Evolutionary conservation across 768 basidiomycete genomes (phyloP).

Genomic region (Hygrophorus russula): DNA sequence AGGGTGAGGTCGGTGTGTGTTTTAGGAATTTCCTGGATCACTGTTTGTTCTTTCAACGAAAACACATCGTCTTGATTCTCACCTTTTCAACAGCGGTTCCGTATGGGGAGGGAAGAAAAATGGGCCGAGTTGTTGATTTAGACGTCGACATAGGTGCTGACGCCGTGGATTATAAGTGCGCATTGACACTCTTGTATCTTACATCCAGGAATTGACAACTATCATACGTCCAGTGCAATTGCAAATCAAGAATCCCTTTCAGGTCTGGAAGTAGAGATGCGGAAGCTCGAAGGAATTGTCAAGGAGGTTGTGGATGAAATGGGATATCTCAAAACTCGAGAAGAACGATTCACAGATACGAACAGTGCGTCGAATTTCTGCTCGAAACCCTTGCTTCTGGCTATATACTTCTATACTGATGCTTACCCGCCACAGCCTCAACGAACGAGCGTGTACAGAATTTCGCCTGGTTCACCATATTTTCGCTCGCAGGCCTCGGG

Average conservation of each 20-base stretch:
- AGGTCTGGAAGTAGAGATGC: constrained; percentile 95
- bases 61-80: not conserved
- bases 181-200: constrained; percentile 4
- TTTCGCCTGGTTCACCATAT: constrained; percentile 84
- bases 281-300: constrained; percentile 89
- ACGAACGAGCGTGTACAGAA: constrained; percentile 86
- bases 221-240: constrained; percentile 63
- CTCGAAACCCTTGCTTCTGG: constrained; percentile 2
- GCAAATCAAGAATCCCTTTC: constrained; percentile 97
- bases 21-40: constrained; percentile 72
- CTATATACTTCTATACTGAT: not conserved
- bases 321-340: constrained; percentile 82
- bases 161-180: constrained; percentile 97
- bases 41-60: constrained; percentile 32
- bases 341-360: constrained; percentile 78
- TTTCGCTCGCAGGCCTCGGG: constrained; percentile 70
- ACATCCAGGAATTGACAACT: not conserved
- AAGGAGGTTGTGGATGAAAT: constrained; percentile 94
- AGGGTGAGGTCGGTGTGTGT: constrained; percentile 94
- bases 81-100: constrained; percentile 27
- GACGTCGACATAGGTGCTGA: constrained; percentile 98
- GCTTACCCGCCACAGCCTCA: constrained; percentile 47
- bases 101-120: constrained; percentile 33
- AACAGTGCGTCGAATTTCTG: constrained; percentile 53
- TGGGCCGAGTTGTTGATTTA: constrained; percentile 70